Conservation (phyloP, 345 rosid species). For the Kandelia obovata region DNA sequence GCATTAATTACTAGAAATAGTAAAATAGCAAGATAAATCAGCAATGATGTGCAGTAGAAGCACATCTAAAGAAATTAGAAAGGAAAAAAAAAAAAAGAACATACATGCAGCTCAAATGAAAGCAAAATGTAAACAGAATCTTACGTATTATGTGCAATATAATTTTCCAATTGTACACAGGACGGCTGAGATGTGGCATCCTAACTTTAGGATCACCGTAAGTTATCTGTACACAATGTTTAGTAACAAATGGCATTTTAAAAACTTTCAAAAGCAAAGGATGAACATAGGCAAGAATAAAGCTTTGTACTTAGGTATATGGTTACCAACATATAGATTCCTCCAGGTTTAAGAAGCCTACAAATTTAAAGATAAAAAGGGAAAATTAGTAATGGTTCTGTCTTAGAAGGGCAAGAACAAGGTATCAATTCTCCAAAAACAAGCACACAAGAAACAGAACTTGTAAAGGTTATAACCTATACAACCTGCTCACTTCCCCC, state of each 20-base stretch:
- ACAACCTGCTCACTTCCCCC: slow-evolving; percentile 95
- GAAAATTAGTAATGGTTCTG: slow-evolving; percentile 2
- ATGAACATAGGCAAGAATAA: slow-evolving; percentile 4
- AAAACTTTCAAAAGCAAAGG: slow-evolving; percentile 5
- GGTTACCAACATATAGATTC: slow-evolving; percentile 85
- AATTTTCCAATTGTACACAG: slow-evolving; percentile 68
- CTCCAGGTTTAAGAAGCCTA: slow-evolving; percentile 89
- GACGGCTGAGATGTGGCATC: slow-evolving; percentile 71
- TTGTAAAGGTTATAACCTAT: slow-evolving; percentile 8
- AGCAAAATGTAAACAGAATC: slow-evolving; percentile 21
- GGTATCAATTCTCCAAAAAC: background rate
- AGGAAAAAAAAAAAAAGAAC: no score
- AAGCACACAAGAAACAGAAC: slow-evolving; percentile 7
- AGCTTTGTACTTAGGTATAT: slow-evolving; percentile 14
- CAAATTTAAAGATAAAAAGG: slow-evolving; percentile 20
- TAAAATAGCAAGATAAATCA: background rate
- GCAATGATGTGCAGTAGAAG: no score
- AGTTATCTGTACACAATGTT: slow-evolving; percentile 56
- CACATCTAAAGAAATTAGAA: no score
- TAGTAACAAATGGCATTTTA: slow-evolving; percentile 4
- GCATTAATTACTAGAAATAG: background rate
- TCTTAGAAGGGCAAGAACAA: background rate
- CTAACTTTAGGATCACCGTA: slow-evolving; percentile 92
- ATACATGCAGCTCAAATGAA: background rate
- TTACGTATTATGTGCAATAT: slow-evolving; percentile 74